Conservation (phyloP, 1,139 yeast species). For the Eremothecium coryli region DNA sequence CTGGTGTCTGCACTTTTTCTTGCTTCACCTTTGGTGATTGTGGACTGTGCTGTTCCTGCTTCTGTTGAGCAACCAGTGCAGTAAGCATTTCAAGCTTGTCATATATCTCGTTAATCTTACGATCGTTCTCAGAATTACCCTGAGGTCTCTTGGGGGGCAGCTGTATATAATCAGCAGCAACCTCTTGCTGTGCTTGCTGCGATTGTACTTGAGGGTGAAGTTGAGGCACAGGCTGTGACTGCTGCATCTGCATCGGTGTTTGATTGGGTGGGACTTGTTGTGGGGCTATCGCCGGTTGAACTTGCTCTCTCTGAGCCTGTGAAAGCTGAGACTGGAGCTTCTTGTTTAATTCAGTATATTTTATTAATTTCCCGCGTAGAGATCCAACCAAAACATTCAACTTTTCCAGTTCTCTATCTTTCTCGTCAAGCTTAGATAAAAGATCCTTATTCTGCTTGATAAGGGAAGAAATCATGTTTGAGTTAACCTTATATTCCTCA, state of each 20-base stretch:
- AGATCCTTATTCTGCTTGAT: conserved; percentile 22
- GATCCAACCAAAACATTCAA: conserved; percentile 22
- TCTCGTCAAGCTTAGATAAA: conserved; percentile 15
- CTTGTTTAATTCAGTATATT: conserved; percentile 22
- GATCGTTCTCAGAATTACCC: conserved; percentile 5
- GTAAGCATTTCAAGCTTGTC: conserved; percentile 17
- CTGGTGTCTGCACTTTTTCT: not conserved
- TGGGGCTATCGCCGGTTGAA: conserved; percentile 6
- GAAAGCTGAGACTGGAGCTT: conserved; percentile 12
- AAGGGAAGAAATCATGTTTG: conserved; percentile 21
- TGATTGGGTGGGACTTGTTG: conserved; percentile 6
- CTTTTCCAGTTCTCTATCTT: conserved; percentile 22
- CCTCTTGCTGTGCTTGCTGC: not conserved
- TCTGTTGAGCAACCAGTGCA: conserved; percentile 10
- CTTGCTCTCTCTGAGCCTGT: not conserved
- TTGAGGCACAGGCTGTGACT: not conserved
- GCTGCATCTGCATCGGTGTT: conserved; percentile 9
- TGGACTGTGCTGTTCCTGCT: conserved; percentile 1
- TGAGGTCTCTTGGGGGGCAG: conserved; percentile 12
- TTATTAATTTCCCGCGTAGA: conserved; percentile 21
- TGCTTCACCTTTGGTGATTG: conserved; percentile 1
- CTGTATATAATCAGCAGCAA: conserved; percentile 11
- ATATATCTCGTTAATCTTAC: conserved; percentile 16
- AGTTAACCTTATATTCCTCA: conserved; percentile 21
- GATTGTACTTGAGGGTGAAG: conserved; percentile 3